phyloP scores from a whole-genome alignment of 2,329 filamentous ascomycete genomes.

The Grosmannia huntii region DNA sequence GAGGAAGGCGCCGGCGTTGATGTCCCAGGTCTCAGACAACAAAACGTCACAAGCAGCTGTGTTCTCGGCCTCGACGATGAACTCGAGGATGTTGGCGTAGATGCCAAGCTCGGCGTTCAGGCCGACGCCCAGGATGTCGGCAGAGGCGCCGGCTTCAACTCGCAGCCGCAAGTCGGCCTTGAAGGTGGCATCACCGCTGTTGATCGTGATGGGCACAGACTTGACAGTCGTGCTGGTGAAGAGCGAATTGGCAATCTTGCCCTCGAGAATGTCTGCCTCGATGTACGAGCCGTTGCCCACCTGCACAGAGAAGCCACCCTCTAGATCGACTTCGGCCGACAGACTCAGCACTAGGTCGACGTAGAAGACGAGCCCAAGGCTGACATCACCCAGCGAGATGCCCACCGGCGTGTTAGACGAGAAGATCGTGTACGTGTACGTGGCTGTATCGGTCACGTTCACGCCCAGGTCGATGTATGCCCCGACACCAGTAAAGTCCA shows the following conservation, averaged over 20 bases:
- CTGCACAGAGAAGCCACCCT: conserved; percentile 38
- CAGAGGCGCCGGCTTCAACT: conserved; percentile 28
- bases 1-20: conserved; percentile 26
- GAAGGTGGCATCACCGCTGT: conserved; percentile 32
- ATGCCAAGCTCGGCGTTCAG: conserved; percentile 31
- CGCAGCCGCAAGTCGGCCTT: conserved; percentile 37
- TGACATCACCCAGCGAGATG: conserved; percentile 27
- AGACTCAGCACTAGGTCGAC: conserved; percentile 39
- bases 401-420: conserved; percentile 29
- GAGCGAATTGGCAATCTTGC: conserved; percentile 31
- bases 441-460: conserved; percentile 28
- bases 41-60: conserved; percentile 24
- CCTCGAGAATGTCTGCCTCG: conserved; percentile 27
- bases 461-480: conserved; percentile 38
- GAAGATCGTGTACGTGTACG: conserved; percentile 38
- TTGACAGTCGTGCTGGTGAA: conserved; percentile 30
- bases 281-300: conserved; percentile 31
- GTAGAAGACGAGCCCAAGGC: conserved; percentile 32
- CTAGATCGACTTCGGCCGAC: conserved; percentile 35
- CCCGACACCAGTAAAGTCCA: conserved; percentile 37
- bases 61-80: conserved; percentile 28
- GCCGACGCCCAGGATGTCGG: conserved; percentile 21
- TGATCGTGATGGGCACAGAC: conserved; percentile 33
- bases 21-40: conserved; percentile 22
- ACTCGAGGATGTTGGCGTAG: conserved; percentile 41